A percentile compares a stretch with the other conserved stretches of the same genome.
These are phyloP conservation scores for Penicillium digitatum DNA, from an alignment of 2,329 filamentous ascomycete species.

Conservation along the genomic window DNA sequence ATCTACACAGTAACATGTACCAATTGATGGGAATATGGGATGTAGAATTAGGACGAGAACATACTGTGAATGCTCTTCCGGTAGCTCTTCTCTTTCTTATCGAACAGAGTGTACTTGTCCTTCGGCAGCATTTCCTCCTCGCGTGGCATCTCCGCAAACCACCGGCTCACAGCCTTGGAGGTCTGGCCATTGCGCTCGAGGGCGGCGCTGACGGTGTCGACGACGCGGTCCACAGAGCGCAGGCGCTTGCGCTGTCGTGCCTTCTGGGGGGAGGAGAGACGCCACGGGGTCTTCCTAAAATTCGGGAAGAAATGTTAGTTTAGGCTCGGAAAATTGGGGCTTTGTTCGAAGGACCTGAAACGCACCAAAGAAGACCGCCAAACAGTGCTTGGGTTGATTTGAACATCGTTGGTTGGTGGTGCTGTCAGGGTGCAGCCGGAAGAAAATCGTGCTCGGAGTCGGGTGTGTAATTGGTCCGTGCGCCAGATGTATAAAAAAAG, in stretches of 20 bases:
- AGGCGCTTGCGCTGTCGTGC: constrained; percentile 77
- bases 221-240: constrained; percentile 79
- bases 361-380: constrained; percentile 77
- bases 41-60: constrained; percentile 38
- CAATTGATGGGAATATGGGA: not conserved
- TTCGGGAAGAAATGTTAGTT: constrained; percentile 18
- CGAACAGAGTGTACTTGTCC: constrained; percentile 98
- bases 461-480: constrained; percentile 24
- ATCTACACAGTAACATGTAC: not conserved
- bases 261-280: constrained; percentile 88
- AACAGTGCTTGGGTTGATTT: constrained; percentile 72
- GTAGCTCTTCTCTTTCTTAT: constrained; percentile 91
- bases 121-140: constrained; percentile 92
- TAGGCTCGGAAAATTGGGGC: not conserved
- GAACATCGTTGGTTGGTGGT: constrained; percentile 62
- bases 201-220: constrained; percentile 75
- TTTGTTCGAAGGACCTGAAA: not conserved
- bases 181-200: constrained; percentile 67
- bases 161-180: constrained; percentile 73
- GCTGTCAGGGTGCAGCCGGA: constrained; percentile 11
- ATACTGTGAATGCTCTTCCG: constrained; percentile 96
- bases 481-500: constrained; percentile 3
- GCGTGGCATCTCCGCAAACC: constrained; percentile 93
- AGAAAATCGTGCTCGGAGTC: constrained; percentile 26
- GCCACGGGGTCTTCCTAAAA: constrained; percentile 90